Evolutionary conservation across 352 stramenopile genomes (phyloP).

Genomic region (Phytopythium cucurbitacearum): DNA sequence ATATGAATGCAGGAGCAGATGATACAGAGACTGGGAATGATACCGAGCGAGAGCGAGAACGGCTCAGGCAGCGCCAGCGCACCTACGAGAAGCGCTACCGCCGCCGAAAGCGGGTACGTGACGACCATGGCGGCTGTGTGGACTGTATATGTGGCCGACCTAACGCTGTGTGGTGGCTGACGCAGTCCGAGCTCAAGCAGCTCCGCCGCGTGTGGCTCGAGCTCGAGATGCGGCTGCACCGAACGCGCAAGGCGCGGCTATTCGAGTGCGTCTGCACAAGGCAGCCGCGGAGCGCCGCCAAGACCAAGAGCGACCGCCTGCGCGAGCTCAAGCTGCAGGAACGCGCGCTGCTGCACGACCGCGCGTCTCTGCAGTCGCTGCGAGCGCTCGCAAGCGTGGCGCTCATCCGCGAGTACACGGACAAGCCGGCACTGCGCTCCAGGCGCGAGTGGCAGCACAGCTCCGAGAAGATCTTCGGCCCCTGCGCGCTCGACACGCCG

Average conservation of each 20-base stretch:
- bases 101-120: conserved; percentile 34
- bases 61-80: conserved; percentile 28
- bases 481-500: conserved; percentile 8
- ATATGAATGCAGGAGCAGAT: background rate
- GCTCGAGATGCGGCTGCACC: conserved; percentile 23
- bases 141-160: background rate
- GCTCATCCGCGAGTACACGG: conserved; percentile 30
- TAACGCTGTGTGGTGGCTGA: background rate
- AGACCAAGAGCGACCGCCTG: conserved; percentile 16
- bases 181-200: conserved; percentile 21
- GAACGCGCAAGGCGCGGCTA: background rate
- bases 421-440: conserved; percentile 25
- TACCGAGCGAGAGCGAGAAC: conserved; percentile 19
- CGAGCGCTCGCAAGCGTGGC: conserved; percentile 19
- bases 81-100: conserved; percentile 41
- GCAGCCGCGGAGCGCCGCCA: background rate
- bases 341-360: conserved; percentile 19
- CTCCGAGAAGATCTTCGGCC: conserved; percentile 26
- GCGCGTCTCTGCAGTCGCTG: conserved; percentile 18
- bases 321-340: conserved; percentile 17
- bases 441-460: conserved; percentile 32
- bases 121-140: no score
- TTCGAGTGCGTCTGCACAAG: background rate
- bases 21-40: background rate
- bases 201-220: conserved; percentile 23